These are phyloP conservation scores for Lentinus polychrous DNA, from an alignment of 1,284 basidiomycete species.

Conservation along the genomic window DNA sequence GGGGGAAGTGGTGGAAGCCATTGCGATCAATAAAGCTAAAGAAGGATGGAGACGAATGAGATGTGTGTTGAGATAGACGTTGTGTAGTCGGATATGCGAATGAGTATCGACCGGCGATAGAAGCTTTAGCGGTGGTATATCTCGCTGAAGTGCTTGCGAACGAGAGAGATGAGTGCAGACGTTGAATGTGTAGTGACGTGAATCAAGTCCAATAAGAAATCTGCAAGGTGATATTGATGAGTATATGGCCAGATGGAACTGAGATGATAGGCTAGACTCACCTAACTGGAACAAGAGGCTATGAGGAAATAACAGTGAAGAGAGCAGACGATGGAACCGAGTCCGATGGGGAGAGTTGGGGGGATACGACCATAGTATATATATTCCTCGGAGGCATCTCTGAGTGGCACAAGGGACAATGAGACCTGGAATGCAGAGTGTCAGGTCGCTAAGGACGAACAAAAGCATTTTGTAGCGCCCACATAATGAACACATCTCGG, in stretches of 20 bases:
- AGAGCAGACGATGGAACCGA: conserved; percentile 28
- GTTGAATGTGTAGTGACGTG: conserved; percentile 22
- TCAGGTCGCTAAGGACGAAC: conserved; percentile 26
- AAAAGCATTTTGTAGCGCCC: conserved; percentile 20
- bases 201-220: conserved; percentile 19
- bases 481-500: conserved; percentile 20
- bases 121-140: conserved; percentile 18
- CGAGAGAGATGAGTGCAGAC: conserved; percentile 18
- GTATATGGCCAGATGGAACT: conserved; percentile 5
- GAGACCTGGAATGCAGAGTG: conserved; percentile 14
- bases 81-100: conserved; percentile 11
- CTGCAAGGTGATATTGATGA: conserved; percentile 7
- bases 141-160: conserved; percentile 20
- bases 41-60: conserved; percentile 10
- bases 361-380: conserved; percentile 20
- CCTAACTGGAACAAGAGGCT: conserved; percentile 25
- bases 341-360: conserved; percentile 26
- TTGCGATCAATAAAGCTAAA: conserved; percentile 22
- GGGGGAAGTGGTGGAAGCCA: conserved; percentile 33
- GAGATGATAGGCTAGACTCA: conserved; percentile 14
- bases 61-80: conserved; percentile 15
- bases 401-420: conserved; percentile 27
- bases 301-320: conserved; percentile 21
- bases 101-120: conserved; percentile 64
- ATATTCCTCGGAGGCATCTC: conserved; percentile 18